Evolutionary conservation across 2,329 filamentous ascomycete genomes (phyloP), one percentile per base, ranked within the genome.

Genomic region (Penicillium psychrosexuale): DNA sequence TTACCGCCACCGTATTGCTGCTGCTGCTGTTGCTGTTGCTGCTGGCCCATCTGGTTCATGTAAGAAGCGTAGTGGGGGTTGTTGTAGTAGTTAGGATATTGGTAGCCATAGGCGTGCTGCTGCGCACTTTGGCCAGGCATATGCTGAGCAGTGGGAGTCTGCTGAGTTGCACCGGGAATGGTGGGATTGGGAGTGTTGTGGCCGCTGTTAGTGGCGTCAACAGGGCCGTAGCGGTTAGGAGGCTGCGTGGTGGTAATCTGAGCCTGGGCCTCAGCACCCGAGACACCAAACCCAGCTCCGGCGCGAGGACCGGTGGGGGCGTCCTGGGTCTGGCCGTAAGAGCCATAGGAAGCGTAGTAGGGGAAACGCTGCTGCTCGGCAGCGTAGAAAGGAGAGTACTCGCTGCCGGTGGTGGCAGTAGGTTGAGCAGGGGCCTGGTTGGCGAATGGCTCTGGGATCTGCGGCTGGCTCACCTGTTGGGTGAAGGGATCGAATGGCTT

Each of bases 401-500:
- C 91, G 71, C 86, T 65, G 82, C 84, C 58, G 83, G 80, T 69
- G 69, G 77, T 70, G 79, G 80, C 57, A 78, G 79, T 68, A 47
- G 82, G 81, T 68, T 87, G 84, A 76, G 71, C 69, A 56, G 87
- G 86, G 57, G 80, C 74, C 61, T 80, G 77, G 62, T 76, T 77
- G 49, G 76, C 75, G 59, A 78, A 78, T 8, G 84, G 78, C 61
- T 84, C 82, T 67, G 86, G 84, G 74, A 72, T 67, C 65, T 90
- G 88, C 66, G 79, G 70, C 56, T 78, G 77, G 43, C 70, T 81
- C 60, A 84, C 81, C 70, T 91, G 90, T 70, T 95, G 90, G 64
- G 82, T 84, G 71, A 96, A 97, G 0, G 90, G 84, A 70, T 97
- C 93, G 73, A 91, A 92, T 2, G 88, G 84, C 78, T 97, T 97